phyloP scores from a whole-genome alignment of 352 stramenopile species.

The Phytopythium ostracodes region DNA sequence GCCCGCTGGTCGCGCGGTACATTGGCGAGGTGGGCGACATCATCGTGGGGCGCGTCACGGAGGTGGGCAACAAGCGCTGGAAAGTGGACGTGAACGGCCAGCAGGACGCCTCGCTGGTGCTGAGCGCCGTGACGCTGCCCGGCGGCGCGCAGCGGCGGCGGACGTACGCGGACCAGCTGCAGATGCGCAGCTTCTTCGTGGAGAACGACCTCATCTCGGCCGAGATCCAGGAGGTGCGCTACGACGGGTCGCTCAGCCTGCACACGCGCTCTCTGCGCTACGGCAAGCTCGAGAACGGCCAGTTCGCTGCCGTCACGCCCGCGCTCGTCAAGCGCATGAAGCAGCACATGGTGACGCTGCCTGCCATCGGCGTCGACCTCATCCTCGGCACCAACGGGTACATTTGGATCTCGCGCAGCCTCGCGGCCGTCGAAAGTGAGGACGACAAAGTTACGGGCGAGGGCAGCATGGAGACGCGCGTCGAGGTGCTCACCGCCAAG shows the following conservation, averaged over 20 bases:
- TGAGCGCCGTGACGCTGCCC: conserved; percentile 94
- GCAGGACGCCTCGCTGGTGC: conserved; percentile 84
- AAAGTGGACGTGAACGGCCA: conserved; percentile 92
- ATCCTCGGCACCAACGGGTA: conserved; percentile 95
- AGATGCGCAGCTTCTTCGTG: conserved; percentile 94
- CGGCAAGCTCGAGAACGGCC: conserved; percentile 94
- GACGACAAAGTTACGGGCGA: conserved; percentile 33
- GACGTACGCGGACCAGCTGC: conserved; percentile 95
- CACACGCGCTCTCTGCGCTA: conserved; percentile 94
- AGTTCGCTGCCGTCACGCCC: conserved; percentile 87
- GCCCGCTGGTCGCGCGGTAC: conserved; percentile 89
- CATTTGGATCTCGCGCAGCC: conserved; percentile 92
- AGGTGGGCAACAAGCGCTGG: conserved; percentile 94
- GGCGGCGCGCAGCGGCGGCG: conserved; percentile 94
- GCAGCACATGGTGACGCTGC: conserved; percentile 92
- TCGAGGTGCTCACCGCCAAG: conserved; percentile 91
- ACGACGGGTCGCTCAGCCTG: conserved; percentile 92
- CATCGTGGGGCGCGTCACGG: conserved; percentile 93
- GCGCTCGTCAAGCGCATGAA: conserved; percentile 91
- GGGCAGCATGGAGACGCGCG: conserved; percentile 75
- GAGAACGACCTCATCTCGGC: conserved; percentile 96
- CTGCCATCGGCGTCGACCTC: conserved; percentile 78
- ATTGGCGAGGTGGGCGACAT: conserved; percentile 96
- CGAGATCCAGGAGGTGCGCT: conserved; percentile 81
- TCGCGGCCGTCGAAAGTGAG: conserved; percentile 49